Base-by-base conservation (phyloP, 805 yeast species). In the Teunomyces stri region DNA sequence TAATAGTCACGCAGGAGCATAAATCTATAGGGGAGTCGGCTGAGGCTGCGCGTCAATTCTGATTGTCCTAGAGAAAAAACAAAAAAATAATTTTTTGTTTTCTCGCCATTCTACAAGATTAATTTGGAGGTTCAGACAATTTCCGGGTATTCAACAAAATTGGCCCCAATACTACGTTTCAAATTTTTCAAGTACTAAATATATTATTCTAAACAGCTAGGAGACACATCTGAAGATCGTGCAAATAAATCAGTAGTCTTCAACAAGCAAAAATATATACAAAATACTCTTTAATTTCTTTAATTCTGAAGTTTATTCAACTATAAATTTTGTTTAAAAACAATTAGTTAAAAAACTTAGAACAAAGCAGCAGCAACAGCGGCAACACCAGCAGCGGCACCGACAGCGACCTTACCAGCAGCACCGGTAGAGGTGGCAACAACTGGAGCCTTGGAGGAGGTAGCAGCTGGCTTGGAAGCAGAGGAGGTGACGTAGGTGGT, bases 371-470 rank as follows among this genome's bases (percentile, higher is more conserved):
- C 75, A 56, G 75, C 78, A 58, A 66, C 68, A 52, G 79, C 80
- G 51, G 78, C 77, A 51, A 71, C 68, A 69, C 76, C 79, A 56
- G 80, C 81, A 53, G 71, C 67, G 64, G 78, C 81, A 70, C 72
- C 74, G 51, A 63, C 72, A 51, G 70, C 78, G 55, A 66, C 70
- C 65, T 71, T 74, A 53, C 64, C 68, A 54, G 70, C 79, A 42
- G 58, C 52, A 48, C 57, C 55, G 52, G 64, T 67, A 53, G 69
- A 78, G 40, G 59, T 51, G 47, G 57, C 54, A 39, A 57, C 58
- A 48, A 59, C 56, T 47, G 67, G 56, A 55, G 65, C 41, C 44
- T 50, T 55, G 48, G 64, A 51, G 20, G 64, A 20, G 12, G 40
- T 20, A 20, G 35, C 16, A n/a, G 11, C 25, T 34, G 16, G 21